Base-by-base conservation (phyloP, 1,284 basidiomycete genomes). In the Ceratobasidium sp. region DNA sequence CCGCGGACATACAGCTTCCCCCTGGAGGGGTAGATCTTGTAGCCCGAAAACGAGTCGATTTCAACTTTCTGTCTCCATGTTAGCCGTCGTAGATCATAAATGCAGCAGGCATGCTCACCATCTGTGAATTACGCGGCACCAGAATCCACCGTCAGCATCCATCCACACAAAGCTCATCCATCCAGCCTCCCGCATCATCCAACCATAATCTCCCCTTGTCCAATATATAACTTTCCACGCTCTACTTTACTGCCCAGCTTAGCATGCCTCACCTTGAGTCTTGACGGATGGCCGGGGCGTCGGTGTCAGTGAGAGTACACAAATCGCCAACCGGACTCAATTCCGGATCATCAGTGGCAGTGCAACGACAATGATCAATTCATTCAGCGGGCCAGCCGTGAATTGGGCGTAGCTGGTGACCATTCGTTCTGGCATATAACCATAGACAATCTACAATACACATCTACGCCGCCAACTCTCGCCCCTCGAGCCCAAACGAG, bases 1-100 rank as follows among this genome's bases (percentile, higher is more conserved):
- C 94, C 92, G 80, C 96, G 93, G 83, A 98, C 94, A 84, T 96
- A 98, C 80, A 95, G 89, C 83, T 93, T 94, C 82, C 96, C 96
- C 92, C 92, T 95, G 85, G 89, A 90, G 80, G 96, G 96, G 90
- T 98, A 98, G 88, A 98, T 96, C 84, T 92, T 92, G 89, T 88
- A 95, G 81, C 94, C 94, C 81, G 94, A 96, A 88, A 98, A 98
- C 78, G 92, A 92, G 88, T 97, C 96, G 85, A 94, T 92, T 86
- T 98, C 96, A 87, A 96, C 90, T 90, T 97, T 97, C 96, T 96
- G 85, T 84, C 84, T 39, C 13, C 75, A 16, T 1, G 7, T 72
- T 49, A 59, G 68, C 37, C 13, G 19, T 31, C 14, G n/a, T 29
- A 22, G 24, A 48, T 43, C 37, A 27, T 22, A 24, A 24, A 56